Conservation (phyloP, 169 alveolate genomes). For the Cystoisospora suis region DNA sequence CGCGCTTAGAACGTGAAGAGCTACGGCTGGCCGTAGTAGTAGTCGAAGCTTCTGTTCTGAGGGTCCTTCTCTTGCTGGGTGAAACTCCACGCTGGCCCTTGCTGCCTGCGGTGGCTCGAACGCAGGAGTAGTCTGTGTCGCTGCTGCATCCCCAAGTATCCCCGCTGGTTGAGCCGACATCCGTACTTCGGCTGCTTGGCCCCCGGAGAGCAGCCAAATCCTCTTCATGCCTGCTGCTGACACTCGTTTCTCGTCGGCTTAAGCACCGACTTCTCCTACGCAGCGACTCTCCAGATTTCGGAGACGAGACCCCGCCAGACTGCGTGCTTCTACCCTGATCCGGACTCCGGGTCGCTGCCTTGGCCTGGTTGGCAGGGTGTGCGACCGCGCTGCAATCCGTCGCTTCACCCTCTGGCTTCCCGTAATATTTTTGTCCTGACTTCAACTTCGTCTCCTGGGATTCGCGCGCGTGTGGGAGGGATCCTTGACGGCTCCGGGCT, state of each 20-base stretch:
- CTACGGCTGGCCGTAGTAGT: too few relatives aligned
- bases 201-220: neutral
- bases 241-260: neutral
- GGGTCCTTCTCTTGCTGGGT: too few relatives aligned
- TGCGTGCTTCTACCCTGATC: neutral
- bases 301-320: neutral
- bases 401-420: too few relatives aligned
- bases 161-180: neutral
- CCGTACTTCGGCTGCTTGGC: slow-evolving; percentile 38
- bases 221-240: neutral
- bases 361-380: neutral
- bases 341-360: neutral
- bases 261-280: neutral
- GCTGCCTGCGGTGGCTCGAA: too few relatives aligned
- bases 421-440: too few relatives aligned
- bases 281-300: neutral
- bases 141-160: neutral
- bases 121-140: slow-evolving; percentile 9
- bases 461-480: too few relatives aligned
- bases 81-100: too few relatives aligned
- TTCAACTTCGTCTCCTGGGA: too few relatives aligned
- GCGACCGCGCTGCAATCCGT: neutral
- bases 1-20: too few relatives aligned
- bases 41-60: too few relatives aligned
- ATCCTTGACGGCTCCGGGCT: too few relatives aligned